These are phyloP conservation scores for Candida rishiriensis DNA, from an alignment of 805 yeast species.

Conservation along the genomic window DNA sequence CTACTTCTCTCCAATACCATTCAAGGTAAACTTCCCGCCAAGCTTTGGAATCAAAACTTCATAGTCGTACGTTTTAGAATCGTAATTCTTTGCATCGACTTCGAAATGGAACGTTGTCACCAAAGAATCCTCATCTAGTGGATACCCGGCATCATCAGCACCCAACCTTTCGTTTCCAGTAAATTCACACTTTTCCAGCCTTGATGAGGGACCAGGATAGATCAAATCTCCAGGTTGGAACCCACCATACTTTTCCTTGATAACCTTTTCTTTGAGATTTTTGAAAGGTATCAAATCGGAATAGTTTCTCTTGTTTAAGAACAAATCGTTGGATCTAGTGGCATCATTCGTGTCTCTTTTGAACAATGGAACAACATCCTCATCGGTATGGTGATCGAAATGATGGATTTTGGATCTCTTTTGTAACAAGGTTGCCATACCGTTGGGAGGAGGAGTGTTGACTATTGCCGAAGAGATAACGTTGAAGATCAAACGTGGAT, in stretches of 20 bases:
- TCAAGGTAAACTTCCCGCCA: conserved; percentile 6
- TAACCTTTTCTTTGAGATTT: conserved; percentile 24
- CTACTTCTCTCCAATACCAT: conserved; percentile 8
- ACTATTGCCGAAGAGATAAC: conserved; percentile 86
- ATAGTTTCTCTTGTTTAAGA: conserved; percentile 68
- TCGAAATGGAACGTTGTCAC: conserved; percentile 75
- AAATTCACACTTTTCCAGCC: conserved; percentile 9
- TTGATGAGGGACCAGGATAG: conserved; percentile 40
- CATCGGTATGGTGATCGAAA: conserved; percentile 61
- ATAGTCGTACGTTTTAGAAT: conserved; percentile 58
- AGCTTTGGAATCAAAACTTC: conserved; percentile 64
- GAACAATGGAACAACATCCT: conserved; percentile 78
- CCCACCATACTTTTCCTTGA: conserved; percentile 6
- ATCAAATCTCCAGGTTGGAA: conserved; percentile 24
- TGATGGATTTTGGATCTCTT: conserved; percentile 66
- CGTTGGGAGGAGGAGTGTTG: conserved; percentile 89
- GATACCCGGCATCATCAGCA: conserved; percentile 39
- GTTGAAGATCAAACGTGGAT: conserved; percentile 75
- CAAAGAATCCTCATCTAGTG: conserved; percentile 51
- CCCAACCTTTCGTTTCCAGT: conserved; percentile 7
- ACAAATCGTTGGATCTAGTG: conserved; percentile 39
- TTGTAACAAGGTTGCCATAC: conserved; percentile 71
- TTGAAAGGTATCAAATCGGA: conserved; percentile 56
- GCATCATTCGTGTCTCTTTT: conserved; percentile 51
- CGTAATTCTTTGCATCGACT: conserved; percentile 42